Conservation (phyloP, 176 grass and related monocot species). For the Carex kokanica region DNA sequence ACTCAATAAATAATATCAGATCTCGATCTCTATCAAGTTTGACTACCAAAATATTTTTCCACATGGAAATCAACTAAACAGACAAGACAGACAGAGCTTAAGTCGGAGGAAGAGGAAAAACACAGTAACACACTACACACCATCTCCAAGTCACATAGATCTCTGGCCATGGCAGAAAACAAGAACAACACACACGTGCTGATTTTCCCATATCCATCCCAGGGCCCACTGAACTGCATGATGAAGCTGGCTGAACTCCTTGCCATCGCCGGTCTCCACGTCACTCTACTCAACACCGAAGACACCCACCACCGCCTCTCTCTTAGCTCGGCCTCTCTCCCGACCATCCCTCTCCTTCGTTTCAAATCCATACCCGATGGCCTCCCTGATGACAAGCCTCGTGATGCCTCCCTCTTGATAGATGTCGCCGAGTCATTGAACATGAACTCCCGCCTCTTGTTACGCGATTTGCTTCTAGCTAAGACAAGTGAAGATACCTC, state of each 20-base stretch:
- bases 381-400: slow-evolving; percentile 41
- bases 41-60: not conserved
- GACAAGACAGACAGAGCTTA: not conserved
- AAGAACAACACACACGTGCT: slow-evolving; percentile 38
- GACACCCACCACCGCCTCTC: slow-evolving; percentile 34
- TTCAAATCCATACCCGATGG: slow-evolving; percentile 51
- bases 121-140: not conserved
- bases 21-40: not conserved
- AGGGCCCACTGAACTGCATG: slow-evolving; percentile 56
- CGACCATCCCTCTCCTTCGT: slow-evolving; percentile 25
- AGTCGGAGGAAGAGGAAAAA: not conserved
- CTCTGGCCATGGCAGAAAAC: slow-evolving; percentile 10
- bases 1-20: no score
- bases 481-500: not conserved
- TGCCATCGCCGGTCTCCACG: slow-evolving; percentile 30
- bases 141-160: not conserved
- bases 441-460: not conserved
- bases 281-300: slow-evolving; percentile 50
- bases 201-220: slow-evolving; percentile 43
- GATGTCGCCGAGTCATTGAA: slow-evolving; percentile 13
- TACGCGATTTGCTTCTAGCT: not conserved
- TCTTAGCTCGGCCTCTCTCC: not conserved
- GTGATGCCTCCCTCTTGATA: slow-evolving; percentile 10
- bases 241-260: slow-evolving; percentile 47
- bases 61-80: not conserved